A percentile compares a stretch with the other conserved stretches of the same genome.
Conservation (phyloP, 2,329 filamentous ascomycete genomes). For the Coniochaeta ligniaria region DNA sequence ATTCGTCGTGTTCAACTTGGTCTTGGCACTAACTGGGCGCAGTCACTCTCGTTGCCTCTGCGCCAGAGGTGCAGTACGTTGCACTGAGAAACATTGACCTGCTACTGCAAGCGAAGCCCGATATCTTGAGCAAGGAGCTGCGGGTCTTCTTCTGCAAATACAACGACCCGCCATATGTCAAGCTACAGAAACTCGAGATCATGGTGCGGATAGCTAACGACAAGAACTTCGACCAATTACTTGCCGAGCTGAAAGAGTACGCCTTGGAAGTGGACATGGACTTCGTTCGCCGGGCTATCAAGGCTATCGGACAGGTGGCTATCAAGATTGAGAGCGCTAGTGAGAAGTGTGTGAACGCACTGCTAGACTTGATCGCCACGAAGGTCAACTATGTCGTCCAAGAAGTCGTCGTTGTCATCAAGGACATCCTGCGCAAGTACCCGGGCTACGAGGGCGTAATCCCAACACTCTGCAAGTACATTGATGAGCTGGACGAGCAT, state of each 20-base stretch:
- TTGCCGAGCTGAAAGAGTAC: slow-evolving; percentile 94
- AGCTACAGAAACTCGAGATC: slow-evolving; percentile 95
- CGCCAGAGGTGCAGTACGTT: slow-evolving; percentile 96
- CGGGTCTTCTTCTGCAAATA: slow-evolving; percentile 99
- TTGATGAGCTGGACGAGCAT: slow-evolving; percentile 93
- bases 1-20: not conserved
- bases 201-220: slow-evolving; percentile 99
- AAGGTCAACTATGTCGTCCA: slow-evolving; percentile 99
- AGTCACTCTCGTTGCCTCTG: slow-evolving; percentile 94
- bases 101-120: slow-evolving; percentile 88
- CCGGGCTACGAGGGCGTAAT: slow-evolving; percentile 98
- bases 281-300: slow-evolving; percentile 88
- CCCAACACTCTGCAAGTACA: slow-evolving; percentile 89
- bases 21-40: slow-evolving; percentile 14
- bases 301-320: slow-evolving; percentile 93
- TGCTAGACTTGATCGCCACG: slow-evolving; percentile 89
- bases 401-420: slow-evolving; percentile 97
- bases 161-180: slow-evolving; percentile 96
- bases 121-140: slow-evolving; percentile 94
- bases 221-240: slow-evolving; percentile 87
- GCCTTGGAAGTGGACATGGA: slow-evolving; percentile 99
- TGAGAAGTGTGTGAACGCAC: slow-evolving; percentile 89
- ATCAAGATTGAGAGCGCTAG: slow-evolving; percentile 97
- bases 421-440: slow-evolving; percentile 96
- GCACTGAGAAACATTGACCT: slow-evolving; percentile 94